A percentile compares a stretch with the other conserved stretches of the same genome.
phyloP scores from a whole-genome alignment of 2,329 filamentous ascomycete species.

The Cladosporium sp. region DNA sequence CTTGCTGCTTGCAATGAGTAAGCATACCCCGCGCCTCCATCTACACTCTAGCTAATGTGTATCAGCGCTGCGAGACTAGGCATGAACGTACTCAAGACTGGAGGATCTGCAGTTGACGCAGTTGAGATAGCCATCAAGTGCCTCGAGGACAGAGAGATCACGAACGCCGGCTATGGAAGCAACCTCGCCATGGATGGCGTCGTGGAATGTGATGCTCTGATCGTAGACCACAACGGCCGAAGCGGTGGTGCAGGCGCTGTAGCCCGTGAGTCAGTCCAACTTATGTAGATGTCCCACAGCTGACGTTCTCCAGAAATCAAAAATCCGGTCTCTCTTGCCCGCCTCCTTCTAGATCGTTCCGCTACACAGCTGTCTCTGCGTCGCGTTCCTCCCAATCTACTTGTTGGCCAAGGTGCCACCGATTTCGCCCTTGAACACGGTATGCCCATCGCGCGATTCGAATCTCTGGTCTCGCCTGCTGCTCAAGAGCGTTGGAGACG shows the following conservation, averaged over 20 bases:
- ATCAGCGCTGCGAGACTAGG: conserved; percentile 75
- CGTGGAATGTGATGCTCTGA: conserved; percentile 91
- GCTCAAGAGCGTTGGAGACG: conserved; percentile 75
- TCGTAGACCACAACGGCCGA: conserved; percentile 86
- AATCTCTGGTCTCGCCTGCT: conserved; percentile 75
- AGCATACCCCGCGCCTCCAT: conserved; percentile 38
- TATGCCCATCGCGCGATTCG: conserved; percentile 70
- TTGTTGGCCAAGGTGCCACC: conserved; percentile 81
- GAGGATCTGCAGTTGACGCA: conserved; percentile 80
- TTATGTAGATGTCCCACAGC: neutral
- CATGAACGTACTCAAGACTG: conserved; percentile 77
- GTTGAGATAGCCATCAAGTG: conserved; percentile 85
- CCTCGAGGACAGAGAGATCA: conserved; percentile 92
- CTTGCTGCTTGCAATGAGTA: conserved; percentile 86
- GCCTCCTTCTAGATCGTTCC: conserved; percentile 76
- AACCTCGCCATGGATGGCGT: conserved; percentile 87
- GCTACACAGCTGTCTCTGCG: conserved; percentile 76
- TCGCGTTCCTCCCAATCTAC: conserved; percentile 87
- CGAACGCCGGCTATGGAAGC: conserved; percentile 94
- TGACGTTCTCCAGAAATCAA: conserved; percentile 67
- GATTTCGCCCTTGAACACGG: conserved; percentile 82
- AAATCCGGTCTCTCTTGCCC: conserved; percentile 87
- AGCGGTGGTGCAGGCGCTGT: conserved; percentile 93
- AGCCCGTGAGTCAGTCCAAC: conserved; percentile 64
- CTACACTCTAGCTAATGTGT: conserved; percentile 24